Percentiles rank a stretch among this genome's conserved stretches.
These are phyloP conservation scores for Colletotrichum sp. DNA, from an alignment of 2,329 filamentous ascomycete species.

Conservation along the genomic window DNA sequence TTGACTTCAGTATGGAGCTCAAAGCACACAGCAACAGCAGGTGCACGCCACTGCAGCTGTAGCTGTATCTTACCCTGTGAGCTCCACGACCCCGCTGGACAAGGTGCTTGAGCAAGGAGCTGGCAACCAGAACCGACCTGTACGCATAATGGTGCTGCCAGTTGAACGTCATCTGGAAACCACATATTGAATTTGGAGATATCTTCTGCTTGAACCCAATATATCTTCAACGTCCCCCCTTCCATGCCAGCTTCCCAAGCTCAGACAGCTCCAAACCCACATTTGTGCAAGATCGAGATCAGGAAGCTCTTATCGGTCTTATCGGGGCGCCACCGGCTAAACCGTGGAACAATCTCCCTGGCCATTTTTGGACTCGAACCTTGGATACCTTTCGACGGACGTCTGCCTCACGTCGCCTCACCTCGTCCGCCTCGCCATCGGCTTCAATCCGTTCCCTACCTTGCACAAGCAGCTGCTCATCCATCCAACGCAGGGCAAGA, in stretches of 20 bases:
- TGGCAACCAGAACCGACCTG: neutral
- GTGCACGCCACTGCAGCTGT: neutral
- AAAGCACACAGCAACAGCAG: neutral
- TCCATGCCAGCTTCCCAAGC: neutral
- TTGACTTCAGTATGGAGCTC: neutral
- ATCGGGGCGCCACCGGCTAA: slow-evolving; percentile 5
- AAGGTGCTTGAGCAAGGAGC: neutral
- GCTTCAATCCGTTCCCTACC: neutral
- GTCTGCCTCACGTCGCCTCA: neutral
- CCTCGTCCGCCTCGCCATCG: neutral
- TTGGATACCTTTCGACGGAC: neutral
- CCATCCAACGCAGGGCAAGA: neutral
- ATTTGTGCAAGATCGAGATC: neutral
- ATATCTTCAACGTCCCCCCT: neutral
- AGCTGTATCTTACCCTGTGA: neutral
- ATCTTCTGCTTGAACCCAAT: neutral
- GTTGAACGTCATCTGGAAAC: neutral
- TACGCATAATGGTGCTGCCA: neutral
- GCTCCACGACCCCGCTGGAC: slow-evolving; percentile 1
- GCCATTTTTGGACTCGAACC: slow-evolving; percentile 9
- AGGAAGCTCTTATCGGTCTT: slow-evolving; percentile 16
- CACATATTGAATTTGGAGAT: neutral
- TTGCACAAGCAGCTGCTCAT: slow-evolving; percentile 1
- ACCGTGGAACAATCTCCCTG: slow-evolving; percentile 3
- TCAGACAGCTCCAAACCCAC: neutral